phyloP scores from a whole-genome alignment of 495 filamentous ascomycete species.

The Aspergillus homomorphus region DNA sequence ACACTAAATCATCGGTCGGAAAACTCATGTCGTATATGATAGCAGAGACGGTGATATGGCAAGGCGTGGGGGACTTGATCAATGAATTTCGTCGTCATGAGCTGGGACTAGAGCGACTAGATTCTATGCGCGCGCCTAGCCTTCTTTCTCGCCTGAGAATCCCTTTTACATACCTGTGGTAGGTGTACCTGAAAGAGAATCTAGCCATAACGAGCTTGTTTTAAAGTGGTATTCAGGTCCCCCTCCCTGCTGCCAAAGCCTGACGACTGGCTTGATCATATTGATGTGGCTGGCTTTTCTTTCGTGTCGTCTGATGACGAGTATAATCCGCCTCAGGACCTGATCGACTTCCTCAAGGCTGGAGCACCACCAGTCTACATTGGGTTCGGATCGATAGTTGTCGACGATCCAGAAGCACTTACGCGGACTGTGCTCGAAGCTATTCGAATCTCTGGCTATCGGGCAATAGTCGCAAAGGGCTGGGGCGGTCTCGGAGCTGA shows the following conservation, averaged over 20 bases:
- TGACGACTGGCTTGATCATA: slow-evolving; percentile 66
- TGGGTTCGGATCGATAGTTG: slow-evolving; percentile 75
- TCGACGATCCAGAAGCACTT: slow-evolving; percentile 64
- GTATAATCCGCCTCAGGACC: slow-evolving; percentile 58
- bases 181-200: slow-evolving; percentile 1
- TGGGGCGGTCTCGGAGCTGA: slow-evolving; percentile 67
- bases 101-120: slow-evolving; percentile 64
- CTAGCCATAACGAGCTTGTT: not conserved
- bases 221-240: slow-evolving; percentile 38
- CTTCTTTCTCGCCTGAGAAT: slow-evolving; percentile 60
- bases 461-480: slow-evolving; percentile 71
- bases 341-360: slow-evolving; percentile 59
- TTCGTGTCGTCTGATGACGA: slow-evolving; percentile 58
- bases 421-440: slow-evolving; percentile 67
- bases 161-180: slow-evolving; percentile 79
- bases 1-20: slow-evolving; percentile 51
- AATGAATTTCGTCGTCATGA: slow-evolving; percentile 65
- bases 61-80: slow-evolving; percentile 72
- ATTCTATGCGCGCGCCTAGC: slow-evolving; percentile 63
- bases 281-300: slow-evolving; percentile 68
- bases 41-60: slow-evolving; percentile 79
- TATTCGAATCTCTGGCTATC: slow-evolving; percentile 56
- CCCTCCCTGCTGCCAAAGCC: slow-evolving; percentile 77
- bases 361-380: slow-evolving; percentile 72
- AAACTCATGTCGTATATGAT: slow-evolving; percentile 74